Evolutionary conservation across 805 yeast species (phyloP), one percentile per base, ranked within the genome.

Genomic region (Saturnispora diversa): DNA sequence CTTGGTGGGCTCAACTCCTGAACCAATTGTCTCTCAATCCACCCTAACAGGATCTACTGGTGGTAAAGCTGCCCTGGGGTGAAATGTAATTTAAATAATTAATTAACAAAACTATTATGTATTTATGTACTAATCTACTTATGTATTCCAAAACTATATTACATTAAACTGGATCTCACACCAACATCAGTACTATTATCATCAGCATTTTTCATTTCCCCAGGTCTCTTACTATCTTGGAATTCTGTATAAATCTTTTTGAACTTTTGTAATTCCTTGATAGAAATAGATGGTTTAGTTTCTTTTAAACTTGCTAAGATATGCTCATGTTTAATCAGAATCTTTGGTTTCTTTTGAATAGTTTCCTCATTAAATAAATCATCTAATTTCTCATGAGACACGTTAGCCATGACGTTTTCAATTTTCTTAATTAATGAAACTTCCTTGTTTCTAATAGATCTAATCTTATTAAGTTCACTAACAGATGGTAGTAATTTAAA

Each of bases 261-360:
- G 36, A 90, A 69, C 52, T 86, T 84, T 6, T 50, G 49, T 45
- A 72, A 69, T 53, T 90, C 97, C 15, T 77, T 71, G 1, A 64
- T 59, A 0, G 97, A 87, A 22, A 90, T 86, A 35, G 95, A 84
- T n/a, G 95, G 85, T 49, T 84, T 85, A 1, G 97, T 86, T 41
- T 84, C 94, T 17, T 59, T 54, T 35, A 84, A 61, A 0, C 95
- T 82, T 26, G 68, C 68, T 6, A 66, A 40, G 42, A 90, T 70
- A 53, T 90, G 84, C 7, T 58, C 55, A 10, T 66, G 65, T 4
- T 64, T 59, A 7, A 86, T 75, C 1, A 52, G 44, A 3, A 82
- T 76, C 20, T 55, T 55, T 22, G 55, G 48, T 22, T 55, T 43
- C 11, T 25, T 30, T n/a, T n/a, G n/a, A 3, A 8, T n/a, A 6